These are phyloP conservation scores for Aureobasidium sp. DNA, from an alignment of 2,329 filamentous ascomycete species.

Conservation along the genomic window DNA sequence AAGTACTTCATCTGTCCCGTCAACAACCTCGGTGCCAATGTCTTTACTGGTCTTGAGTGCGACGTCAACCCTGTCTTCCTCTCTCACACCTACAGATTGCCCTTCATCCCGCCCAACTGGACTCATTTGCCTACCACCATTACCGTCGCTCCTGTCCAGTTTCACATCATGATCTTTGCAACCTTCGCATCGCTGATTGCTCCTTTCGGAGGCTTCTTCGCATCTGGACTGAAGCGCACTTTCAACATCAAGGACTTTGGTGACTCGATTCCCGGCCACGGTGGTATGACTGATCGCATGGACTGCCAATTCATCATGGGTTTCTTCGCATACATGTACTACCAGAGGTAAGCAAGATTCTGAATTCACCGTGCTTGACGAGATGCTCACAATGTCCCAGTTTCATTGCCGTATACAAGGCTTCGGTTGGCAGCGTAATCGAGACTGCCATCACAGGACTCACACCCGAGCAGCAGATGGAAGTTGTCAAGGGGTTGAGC, in stretches of 20 bases:
- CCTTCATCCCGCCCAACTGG: conserved; percentile 49
- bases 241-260: conserved; percentile 99
- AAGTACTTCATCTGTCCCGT: conserved; percentile 99
- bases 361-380: too few species aligned
- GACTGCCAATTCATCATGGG: conserved; percentile 99
- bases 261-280: conserved; percentile 93
- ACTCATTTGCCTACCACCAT: conserved; percentile 67
- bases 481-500: conserved; percentile 57
- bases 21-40: conserved; percentile 88
- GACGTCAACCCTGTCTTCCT: conserved; percentile 87
- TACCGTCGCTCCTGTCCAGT: conserved; percentile 78
- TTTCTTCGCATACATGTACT: conserved; percentile 97
- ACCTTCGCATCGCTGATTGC: conserved; percentile 95
- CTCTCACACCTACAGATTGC: conserved; percentile 65
- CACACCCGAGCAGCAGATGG: conserved; percentile 79
- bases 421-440: conserved; percentile 77
- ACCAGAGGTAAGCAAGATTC: conserved; percentile 47
- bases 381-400: conserved; percentile 36
- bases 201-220: conserved; percentile 97
- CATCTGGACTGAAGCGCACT: conserved; percentile 91
- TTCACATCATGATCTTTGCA: conserved; percentile 83
- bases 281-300: conserved; percentile 98
- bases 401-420: conserved; percentile 86
- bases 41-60: conserved; percentile 85
- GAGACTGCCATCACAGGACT: conserved; percentile 89